Evolutionary conservation across 805 yeast species (phyloP).

Genomic region (Candida dajiaensis): DNA sequence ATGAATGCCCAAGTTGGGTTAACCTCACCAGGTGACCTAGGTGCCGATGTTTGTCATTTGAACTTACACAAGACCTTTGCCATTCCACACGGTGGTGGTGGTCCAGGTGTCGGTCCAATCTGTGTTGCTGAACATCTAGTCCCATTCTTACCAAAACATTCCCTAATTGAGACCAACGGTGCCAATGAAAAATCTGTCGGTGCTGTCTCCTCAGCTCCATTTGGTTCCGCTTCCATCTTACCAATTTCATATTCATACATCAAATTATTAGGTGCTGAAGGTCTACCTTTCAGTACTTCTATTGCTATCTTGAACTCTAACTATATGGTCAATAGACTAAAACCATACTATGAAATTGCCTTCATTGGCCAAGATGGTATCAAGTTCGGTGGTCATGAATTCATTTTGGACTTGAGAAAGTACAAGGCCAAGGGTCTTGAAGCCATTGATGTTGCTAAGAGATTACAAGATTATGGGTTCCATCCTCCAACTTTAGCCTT

Average conservation of each 20-base stretch:
- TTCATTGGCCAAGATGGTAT: constrained; percentile 58
- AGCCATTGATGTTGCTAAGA: constrained; percentile 94
- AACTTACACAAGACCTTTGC: constrained; percentile 97
- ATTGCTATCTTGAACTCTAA: constrained; percentile 94
- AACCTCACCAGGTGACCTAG: constrained; percentile 95
- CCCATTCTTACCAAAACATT: constrained; percentile 80
- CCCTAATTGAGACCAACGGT: constrained; percentile 43
- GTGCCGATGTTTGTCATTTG: constrained; percentile 97
- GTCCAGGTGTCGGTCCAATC: constrained; percentile 98
- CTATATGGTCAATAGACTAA: constrained; percentile 82
- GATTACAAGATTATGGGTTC: constrained; percentile 96
- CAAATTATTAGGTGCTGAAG: constrained; percentile 84
- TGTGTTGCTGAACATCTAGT: constrained; percentile 81
- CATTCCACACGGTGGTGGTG: constrained; percentile 99
- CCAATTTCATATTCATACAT: constrained; percentile 95
- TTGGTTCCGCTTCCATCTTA: constrained; percentile 88
- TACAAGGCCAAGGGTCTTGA: constrained; percentile 77
- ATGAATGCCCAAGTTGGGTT: constrained; percentile 99
- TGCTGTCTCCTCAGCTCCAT: constrained; percentile 90
- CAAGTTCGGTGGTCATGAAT: constrained; percentile 93
- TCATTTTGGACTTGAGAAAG: constrained; percentile 84
- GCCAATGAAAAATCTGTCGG: constrained; percentile 45
- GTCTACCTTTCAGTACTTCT: constrained; percentile 80
- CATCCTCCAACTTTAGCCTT: constrained; percentile 99
- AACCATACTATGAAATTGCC: constrained; percentile 65